Evolutionary conservation across 352 stramenopile species (phyloP), one percentile per base, ranked within the genome.

Genomic region (Phytophthora citricola): DNA sequence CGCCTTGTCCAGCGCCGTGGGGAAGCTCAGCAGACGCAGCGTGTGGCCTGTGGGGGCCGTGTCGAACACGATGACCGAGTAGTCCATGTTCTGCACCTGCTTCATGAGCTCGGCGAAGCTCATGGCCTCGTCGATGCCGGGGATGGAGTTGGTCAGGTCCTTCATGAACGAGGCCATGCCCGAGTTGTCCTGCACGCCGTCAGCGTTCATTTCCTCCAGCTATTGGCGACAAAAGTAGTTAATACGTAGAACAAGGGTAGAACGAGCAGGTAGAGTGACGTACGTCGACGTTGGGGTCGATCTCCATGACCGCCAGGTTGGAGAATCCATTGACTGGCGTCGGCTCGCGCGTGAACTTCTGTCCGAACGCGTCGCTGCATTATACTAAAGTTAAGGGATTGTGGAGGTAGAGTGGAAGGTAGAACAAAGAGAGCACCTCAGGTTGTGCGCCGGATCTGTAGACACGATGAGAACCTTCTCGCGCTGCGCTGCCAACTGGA

Each of bases 381-480:
- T 6, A n/a, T 51, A 53, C 1, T 46, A 29, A 1, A 44, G 9
- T 49, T 9, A 58, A 26, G 29, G 50, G 22, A 65, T 12, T 17
- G 5, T 26, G 22, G 41, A 46, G 24, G 26, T 11, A 66, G 22
- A 15, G 15, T 3, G 5, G 10, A 27, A 12, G 24, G 15, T 31
- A 34, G 26, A 59, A 48, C n/a, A 39, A 29, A 52, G 51, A 39
- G 1, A 6, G 14, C 9, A 93, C 88, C 84, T 96, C 51, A 99
- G 85, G 83, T 99, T 99, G 85, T 99, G 98, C n/a, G 98, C 98
- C 0, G 98, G 98, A 76, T 99, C 98, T 20, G 98, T 99, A n/a
- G 95, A 99, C 43, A 99, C 95, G 63, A 99, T 97, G 45, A 99
- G 84, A 53, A 99, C 97, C 74, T 98, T 98, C 63, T 97, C 89